phyloP scores from a whole-genome alignment of 345 rosid species.

The Reutealis trisperma region DNA sequence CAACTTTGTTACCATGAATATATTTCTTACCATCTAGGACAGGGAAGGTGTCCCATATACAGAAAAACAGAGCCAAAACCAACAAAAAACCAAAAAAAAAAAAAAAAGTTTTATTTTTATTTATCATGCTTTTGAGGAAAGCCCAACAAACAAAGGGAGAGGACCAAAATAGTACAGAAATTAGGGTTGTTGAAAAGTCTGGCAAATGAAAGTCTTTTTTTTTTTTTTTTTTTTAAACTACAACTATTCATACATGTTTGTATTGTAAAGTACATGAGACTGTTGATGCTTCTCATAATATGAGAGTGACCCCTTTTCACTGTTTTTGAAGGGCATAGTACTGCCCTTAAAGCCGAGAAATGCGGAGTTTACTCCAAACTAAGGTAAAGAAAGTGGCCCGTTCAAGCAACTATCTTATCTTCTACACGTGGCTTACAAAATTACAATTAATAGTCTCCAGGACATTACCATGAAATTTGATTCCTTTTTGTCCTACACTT shows the following conservation, averaged over 20 bases:
- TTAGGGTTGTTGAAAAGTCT: neutral
- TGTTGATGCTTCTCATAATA: conserved; percentile 13
- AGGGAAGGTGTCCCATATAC: neutral
- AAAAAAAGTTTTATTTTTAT: neutral
- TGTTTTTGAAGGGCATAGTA: neutral
- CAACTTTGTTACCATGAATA: neutral
- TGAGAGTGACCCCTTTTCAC: neutral
- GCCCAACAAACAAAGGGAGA: neutral
- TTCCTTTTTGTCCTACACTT: neutral
- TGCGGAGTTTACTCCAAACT: conserved; percentile 2
- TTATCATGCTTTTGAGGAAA: no score
- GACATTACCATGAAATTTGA: no score
- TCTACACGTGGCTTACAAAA: conserved; percentile 2
- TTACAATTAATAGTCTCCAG: neutral
- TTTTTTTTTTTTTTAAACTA: no score
- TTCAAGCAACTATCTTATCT: neutral
- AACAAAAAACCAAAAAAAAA: neutral
- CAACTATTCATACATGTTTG: neutral
- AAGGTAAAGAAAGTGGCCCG: neutral
- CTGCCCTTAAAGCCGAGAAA: conserved; percentile 15
- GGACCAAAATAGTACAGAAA: neutral
- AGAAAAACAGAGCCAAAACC: neutral
- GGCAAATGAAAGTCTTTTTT: neutral
- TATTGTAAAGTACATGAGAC: conserved; percentile 11
- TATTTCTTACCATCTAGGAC: neutral